Conservation (phyloP, 83 land plant genomes). For the Picea abies region DNA sequence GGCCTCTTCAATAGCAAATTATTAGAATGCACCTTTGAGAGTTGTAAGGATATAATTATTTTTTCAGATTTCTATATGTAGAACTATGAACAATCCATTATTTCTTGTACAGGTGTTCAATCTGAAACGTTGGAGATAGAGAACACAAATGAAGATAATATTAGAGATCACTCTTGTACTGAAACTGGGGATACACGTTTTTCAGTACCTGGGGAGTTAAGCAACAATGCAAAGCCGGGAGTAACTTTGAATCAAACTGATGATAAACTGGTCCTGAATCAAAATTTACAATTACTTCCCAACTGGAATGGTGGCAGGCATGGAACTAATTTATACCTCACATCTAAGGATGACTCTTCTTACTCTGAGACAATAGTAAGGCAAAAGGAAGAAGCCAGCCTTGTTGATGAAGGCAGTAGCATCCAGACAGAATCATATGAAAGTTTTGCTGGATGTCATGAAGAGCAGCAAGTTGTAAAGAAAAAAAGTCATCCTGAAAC, state of each 20-base stretch:
- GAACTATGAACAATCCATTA: neutral
- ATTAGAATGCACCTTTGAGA: neutral
- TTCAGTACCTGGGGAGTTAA: neutral
- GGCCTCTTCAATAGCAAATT: too few species aligned
- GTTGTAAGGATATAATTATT: neutral
- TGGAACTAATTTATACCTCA: neutral
- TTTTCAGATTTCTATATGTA: neutral
- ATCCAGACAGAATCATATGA: neutral
- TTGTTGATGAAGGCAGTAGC: neutral
- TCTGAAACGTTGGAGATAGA: neutral
- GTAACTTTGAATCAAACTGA: neutral
- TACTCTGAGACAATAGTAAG: neutral
- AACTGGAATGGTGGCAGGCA: neutral
- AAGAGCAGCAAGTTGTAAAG: neutral
- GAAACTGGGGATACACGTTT: neutral
- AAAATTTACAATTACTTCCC: neutral
- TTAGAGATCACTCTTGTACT: neutral
- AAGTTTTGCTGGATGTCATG: neutral
- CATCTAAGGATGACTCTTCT: neutral
- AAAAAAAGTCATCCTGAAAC: neutral
- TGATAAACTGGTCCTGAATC: neutral
- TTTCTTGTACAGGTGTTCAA: conserved; percentile 1
- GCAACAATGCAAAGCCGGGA: neutral
- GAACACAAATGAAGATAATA: neutral
- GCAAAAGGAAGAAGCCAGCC: neutral